Conservation (phyloP, 2,329 filamentous ascomycete species). For the Neocucurbitaria cava region DNA sequence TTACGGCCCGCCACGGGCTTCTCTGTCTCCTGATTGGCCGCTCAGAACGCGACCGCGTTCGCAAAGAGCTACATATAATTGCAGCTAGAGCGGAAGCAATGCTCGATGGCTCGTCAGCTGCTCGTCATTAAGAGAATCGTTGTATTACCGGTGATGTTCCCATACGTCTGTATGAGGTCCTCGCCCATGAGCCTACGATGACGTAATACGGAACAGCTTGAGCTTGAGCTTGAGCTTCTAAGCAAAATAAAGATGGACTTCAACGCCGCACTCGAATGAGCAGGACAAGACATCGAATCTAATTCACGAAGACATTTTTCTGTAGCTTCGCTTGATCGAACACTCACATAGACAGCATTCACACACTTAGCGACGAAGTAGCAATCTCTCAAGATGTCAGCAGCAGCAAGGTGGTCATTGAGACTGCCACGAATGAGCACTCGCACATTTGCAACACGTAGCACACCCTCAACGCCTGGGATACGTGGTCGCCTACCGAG, state of each 20-base stretch:
- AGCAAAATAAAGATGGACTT: conserved; percentile 2
- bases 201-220: conserved; percentile 12
- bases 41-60: neutral
- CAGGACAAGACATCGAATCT: neutral
- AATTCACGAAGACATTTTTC: no score
- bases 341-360: neutral
- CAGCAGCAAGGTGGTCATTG: conserved; percentile 34
- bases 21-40: neutral
- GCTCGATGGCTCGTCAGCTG: neutral
- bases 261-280: conserved; percentile 6
- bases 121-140: neutral
- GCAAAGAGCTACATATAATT: neutral
- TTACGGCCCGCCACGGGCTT: conserved; percentile 3
- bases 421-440: conserved; percentile 33
- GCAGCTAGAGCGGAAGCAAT: neutral
- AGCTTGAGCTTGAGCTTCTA: neutral
- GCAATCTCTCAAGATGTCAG: conserved; percentile 29
- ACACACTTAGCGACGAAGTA: conserved; percentile 1
- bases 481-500: conserved; percentile 33
- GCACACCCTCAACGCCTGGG: conserved; percentile 22
- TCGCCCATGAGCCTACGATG: neutral
- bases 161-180: neutral
- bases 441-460: conserved; percentile 32
- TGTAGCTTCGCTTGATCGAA: neutral
- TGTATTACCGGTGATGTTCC: neutral